Conservation (phyloP, 371 early-diverging fungal genomes). For the Globomyces sp. region DNA sequence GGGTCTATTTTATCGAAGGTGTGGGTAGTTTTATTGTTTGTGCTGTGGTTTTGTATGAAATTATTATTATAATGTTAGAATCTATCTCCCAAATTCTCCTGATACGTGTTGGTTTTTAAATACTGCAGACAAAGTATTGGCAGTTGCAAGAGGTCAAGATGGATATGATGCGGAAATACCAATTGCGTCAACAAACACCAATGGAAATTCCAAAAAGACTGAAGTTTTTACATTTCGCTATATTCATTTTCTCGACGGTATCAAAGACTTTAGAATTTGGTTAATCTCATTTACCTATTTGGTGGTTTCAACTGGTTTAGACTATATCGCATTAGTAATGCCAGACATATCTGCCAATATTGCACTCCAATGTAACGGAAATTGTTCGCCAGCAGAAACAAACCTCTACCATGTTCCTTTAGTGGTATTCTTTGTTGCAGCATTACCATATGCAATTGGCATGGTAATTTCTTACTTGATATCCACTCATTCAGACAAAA, state of each 20-base stretch:
- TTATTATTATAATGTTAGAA: background rate
- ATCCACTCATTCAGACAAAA: slow-evolving; percentile 28
- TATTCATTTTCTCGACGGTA: slow-evolving; percentile 22
- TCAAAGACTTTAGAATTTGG: slow-evolving; percentile 27
- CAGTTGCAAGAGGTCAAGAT: slow-evolving; percentile 30
- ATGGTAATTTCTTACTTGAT: slow-evolving; percentile 14
- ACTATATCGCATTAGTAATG: slow-evolving; percentile 22
- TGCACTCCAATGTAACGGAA: too few relatives aligned
- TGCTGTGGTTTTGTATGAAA: slow-evolving; percentile 12
- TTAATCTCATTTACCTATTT: slow-evolving; percentile 21
- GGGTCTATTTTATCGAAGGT: slow-evolving; percentile 25
- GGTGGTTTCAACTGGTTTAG: slow-evolving; percentile 18
- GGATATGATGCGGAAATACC: slow-evolving; percentile 23
- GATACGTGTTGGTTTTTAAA: slow-evolving; percentile 34
- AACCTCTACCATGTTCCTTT: background rate
- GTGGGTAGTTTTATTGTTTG: slow-evolving; percentile 11
- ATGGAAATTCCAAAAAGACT: slow-evolving; percentile 12
- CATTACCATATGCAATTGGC: slow-evolving; percentile 26
- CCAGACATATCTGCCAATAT: slow-evolving; percentile 26
- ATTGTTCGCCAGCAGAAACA: too few relatives aligned
- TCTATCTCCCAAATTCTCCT: slow-evolving; percentile 32
- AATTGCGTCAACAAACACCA: background rate
- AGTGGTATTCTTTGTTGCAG: slow-evolving; percentile 15
- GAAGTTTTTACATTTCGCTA: slow-evolving; percentile 16
- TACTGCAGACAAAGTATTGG: slow-evolving; percentile 34